Evolutionary conservation across 345 rosid species (phyloP), one percentile per base, ranked within the genome.

Genomic region (Durio zibethinus): DNA sequence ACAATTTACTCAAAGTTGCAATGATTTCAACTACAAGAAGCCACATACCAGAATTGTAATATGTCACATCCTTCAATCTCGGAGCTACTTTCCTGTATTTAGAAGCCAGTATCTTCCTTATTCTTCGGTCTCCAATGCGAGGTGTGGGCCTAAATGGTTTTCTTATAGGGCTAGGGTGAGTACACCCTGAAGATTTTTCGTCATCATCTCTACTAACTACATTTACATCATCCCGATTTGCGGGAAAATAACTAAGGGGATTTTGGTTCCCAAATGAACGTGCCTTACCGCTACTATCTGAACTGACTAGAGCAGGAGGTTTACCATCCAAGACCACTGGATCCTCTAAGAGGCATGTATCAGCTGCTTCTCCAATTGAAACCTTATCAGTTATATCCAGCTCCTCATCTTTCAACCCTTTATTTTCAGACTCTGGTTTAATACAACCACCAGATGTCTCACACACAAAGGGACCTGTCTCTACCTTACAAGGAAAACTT

Each of bases 21-120:
- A 9, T 42, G 10, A 66, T 16, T 23, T 29, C 8, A 25, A 70
- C 43, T 8, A 76, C 36, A 74, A 69, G 36, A 6, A 69, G 42
- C 70, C 29, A 73, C 88, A 84, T 79, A 93, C 98, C 87, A 73
- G 86, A 50, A 65, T 81, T 88, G 60, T 85, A 80, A 82, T 76
- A 77, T 36, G 85, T 73, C 33, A 64, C 84, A 70, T 87, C 91
- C 90, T 86, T 95, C 62, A 78, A 76, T 75, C 87, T 89, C 38
- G 91, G 82, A 75, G 89, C 67, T 67, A 80, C 88, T 83, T 91
- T 93, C 89, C 94, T 86, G 81, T 82, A 83, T 83, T 83, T 91
- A 25, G 99, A 92, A 83, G 98, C 97, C 90, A 88, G 79, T 76
- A 92, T 82, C 87, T 93, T 96, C 83, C 90, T 90, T 79, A 91